Conservation (phyloP, 2,329 filamentous ascomycete genomes). For the Periglandula ipomoeae region DNA sequence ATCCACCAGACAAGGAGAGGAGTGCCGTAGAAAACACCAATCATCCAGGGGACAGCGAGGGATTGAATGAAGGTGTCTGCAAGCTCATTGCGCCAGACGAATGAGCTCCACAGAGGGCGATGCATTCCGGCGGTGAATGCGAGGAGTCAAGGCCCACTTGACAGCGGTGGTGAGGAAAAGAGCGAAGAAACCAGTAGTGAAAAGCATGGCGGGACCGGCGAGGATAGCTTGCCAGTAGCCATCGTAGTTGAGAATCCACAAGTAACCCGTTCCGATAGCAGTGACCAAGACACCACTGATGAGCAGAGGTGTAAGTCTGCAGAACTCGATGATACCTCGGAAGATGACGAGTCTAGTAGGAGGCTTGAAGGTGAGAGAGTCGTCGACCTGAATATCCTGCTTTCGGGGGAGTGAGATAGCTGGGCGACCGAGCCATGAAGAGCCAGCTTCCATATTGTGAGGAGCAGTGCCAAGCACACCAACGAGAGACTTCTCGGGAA, state of each 20-base stretch:
- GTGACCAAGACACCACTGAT: constrained; percentile 6
- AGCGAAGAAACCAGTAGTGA: constrained; percentile 4
- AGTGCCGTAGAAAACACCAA: constrained; percentile 12
- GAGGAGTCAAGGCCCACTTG: constrained; percentile 14
- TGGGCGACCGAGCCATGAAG: constrained; percentile 15
- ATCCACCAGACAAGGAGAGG: constrained; percentile 12
- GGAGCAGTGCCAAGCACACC: constrained; percentile 13
- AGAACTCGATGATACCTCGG: constrained; percentile 11
- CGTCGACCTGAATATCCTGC: constrained; percentile 9
- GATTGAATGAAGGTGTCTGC: constrained; percentile 50
- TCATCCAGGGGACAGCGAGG: constrained; percentile 12
- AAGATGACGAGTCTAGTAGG: constrained; percentile 8
- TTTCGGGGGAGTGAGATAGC: constrained; percentile 13
- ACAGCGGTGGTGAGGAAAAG: constrained; percentile 9
- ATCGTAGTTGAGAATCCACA: constrained; percentile 9
- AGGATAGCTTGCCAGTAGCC: constrained; percentile 11
- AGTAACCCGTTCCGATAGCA: constrained; percentile 3
- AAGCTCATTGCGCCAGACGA: constrained; percentile 30
- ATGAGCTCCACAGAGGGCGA: constrained; percentile 15
- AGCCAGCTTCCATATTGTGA: constrained; percentile 10
- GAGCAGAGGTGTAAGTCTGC: constrained; percentile 11
- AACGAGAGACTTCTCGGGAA: constrained; percentile 11
- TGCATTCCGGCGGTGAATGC: constrained; percentile 11
- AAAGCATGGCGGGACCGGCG: constrained; percentile 7
- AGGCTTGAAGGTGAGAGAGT: constrained; percentile 13